Conservation (phyloP, 768 basidiomycete species). For the Solioccasus polychromus region DNA sequence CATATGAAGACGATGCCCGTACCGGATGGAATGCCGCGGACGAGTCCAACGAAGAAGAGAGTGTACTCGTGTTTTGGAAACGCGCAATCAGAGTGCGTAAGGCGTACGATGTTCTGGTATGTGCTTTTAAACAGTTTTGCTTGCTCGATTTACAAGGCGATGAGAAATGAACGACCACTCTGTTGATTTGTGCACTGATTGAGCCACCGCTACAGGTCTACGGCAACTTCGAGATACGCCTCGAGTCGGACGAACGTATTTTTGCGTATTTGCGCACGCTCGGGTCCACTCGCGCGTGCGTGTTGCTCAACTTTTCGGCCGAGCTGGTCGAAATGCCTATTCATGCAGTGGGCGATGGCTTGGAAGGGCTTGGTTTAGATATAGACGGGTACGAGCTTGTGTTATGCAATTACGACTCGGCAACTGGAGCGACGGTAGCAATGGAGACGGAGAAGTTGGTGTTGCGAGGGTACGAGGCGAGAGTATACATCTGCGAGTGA, state of each 20-base stretch:
- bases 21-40: constrained; percentile 48
- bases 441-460: constrained; percentile 5
- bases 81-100: constrained; percentile 52
- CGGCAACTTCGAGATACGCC: constrained; percentile 56
- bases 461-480: constrained; percentile 31
- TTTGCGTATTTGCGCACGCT: constrained; percentile 53
- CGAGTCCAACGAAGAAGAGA: constrained; percentile 34
- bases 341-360: too few species aligned
- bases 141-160: neutral
- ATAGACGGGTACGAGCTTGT: too few species aligned
- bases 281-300: constrained; percentile 31
- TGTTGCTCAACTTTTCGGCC: constrained; percentile 48
- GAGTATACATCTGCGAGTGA: constrained; percentile 15
- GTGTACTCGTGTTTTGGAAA: constrained; percentile 63
- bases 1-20: constrained; percentile 60
- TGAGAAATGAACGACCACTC: too few species aligned
- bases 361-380: too few species aligned
- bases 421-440: neutral
- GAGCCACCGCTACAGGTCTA: constrained; percentile 50
- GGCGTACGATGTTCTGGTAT: constrained; percentile 50
- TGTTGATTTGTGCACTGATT: too few species aligned
- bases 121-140: constrained; percentile 10
- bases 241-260: constrained; percentile 43
- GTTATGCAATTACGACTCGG: constrained; percentile 25
- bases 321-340: constrained; percentile 21